Base-by-base conservation (phyloP, 306 rosid species). In the Potentilla sterilis region DNA sequence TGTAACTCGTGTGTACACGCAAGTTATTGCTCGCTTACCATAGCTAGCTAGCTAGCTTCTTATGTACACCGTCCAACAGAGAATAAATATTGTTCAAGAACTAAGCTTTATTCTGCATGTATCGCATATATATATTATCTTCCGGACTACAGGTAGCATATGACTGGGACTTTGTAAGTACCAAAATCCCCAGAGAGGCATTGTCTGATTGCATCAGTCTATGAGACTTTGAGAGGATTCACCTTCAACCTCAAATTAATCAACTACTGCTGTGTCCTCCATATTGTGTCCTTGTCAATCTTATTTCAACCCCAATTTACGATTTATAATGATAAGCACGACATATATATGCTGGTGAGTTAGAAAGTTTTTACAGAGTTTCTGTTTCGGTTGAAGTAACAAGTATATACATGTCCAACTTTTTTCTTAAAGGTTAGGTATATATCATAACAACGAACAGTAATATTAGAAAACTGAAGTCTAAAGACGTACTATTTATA, bases 221-320 rank as follows among this genome's bases (percentile, higher is more conserved):
- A 48, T 48, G 54, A 48, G 1, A 48, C n/a, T 48, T 14, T 48
- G 49, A 46, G 67, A 64, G 19, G 28, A 18, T 64, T 64, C 34
- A 41, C 34, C 49, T 66, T 66, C 70, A 66, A 18, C 28, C 28
- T 18, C 70, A 66, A 10, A 4, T 40, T 65, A 40, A 66, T 28
- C 2, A 21, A 8, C 7, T n/a, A 13, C 15, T 35, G 43, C n/a
- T 28, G 28, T 28, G 28, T 28, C 70, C 41, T 42, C 52, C 3
- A n/a, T 24, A 22, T 67, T 41, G 51, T 67, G 28, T 28, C 71
- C 49, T 9, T 67, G 51, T 67, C 34, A 41, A 42, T 67, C 70
- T 18, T 6, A 51, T 18, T 51, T 52, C 58, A 52, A 18, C 58
- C 24, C 22, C 24, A 52, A 6, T 18, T 19, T 51, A 51, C 22